Percentiles rank a stretch among this genome's conserved stretches.
Evolutionary conservation across 805 yeast species (phyloP).

Genomic region (Cyberlindnera galapagoensis): DNA sequence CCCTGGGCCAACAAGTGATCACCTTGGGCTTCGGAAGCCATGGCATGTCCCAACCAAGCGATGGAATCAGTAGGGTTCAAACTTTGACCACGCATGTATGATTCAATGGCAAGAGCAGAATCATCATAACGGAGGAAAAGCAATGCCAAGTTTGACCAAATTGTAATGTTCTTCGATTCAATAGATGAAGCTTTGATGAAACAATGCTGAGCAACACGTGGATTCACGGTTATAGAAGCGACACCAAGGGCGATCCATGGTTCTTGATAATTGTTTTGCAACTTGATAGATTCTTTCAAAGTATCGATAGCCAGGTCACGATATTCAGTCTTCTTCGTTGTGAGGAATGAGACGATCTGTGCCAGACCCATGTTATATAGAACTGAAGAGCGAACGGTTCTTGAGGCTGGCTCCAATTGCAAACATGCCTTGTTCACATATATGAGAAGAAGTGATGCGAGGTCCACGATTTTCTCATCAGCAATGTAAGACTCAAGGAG

Average conservation of each 20-base stretch:
- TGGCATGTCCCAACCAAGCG: slow-evolving; percentile 86
- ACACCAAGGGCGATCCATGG: slow-evolving; percentile 85
- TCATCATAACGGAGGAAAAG: slow-evolving; percentile 68
- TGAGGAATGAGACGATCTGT: slow-evolving; percentile 41
- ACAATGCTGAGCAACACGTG: slow-evolving; percentile 85
- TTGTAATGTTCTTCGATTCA: slow-evolving; percentile 56
- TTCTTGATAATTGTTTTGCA: slow-evolving; percentile 62
- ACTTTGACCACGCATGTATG: slow-evolving; percentile 70
- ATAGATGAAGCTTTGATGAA: slow-evolving; percentile 74
- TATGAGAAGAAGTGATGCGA: slow-evolving; percentile 36
- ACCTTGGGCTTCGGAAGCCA: slow-evolving; percentile 47
- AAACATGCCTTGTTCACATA: slow-evolving; percentile 43
- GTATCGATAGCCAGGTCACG: slow-evolving; percentile 48
- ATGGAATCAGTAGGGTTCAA: slow-evolving; percentile 67
- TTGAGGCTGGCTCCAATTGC: slow-evolving; percentile 31
- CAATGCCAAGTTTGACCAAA: slow-evolving; percentile 81
- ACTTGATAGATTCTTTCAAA: slow-evolving; percentile 61
- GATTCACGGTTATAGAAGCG: slow-evolving; percentile 55
- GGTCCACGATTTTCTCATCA: slow-evolving; percentile 24
- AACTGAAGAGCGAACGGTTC: slow-evolving; percentile 46
- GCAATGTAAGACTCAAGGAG: slow-evolving; percentile 18
- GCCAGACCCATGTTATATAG: slow-evolving; percentile 70
- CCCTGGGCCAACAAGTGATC: slow-evolving; percentile 43
- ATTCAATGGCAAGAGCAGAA: slow-evolving; percentile 61
- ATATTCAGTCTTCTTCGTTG: slow-evolving; percentile 23